These are phyloP conservation scores for Erodium maritimum DNA, from an alignment of 345 rosid species.

Conservation along the genomic window DNA sequence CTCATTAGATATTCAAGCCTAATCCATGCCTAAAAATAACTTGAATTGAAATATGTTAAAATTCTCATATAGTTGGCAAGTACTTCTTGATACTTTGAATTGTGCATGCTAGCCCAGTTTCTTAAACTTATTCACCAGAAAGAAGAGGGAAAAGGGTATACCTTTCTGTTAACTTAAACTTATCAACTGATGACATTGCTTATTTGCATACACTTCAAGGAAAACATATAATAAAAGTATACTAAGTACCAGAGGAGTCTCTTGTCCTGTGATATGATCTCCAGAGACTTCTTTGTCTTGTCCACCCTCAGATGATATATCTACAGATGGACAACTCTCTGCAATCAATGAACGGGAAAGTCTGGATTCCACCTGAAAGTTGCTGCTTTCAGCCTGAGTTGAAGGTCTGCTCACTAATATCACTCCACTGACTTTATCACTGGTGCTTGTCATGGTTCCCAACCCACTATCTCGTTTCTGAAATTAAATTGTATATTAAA, in stretches of 20 bases:
- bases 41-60: no score
- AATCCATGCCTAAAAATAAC: no score
- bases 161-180: no score
- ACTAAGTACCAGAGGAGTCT: conserved; percentile 58
- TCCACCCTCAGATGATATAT: conserved; percentile 49
- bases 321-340: conserved; percentile 67
- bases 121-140: no score
- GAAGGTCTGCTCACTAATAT: conserved; percentile 87
- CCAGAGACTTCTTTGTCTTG: conserved; percentile 57
- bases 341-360: conserved; percentile 43
- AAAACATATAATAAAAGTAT: neutral
- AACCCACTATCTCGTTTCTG: conserved; percentile 76
- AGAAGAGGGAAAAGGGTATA: no score
- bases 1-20: neutral
- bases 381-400: conserved; percentile 71
- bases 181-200: no score
- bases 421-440: conserved; percentile 84
- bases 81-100: no score
- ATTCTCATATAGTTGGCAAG: no score
- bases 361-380: conserved; percentile 63
- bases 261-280: conserved; percentile 55
- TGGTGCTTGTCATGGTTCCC: conserved; percentile 45
- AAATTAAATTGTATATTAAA: neutral
- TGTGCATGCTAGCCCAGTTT: no score
- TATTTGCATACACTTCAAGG: no score